A percentile compares a stretch with the other conserved stretches of the same genome.
These are phyloP conservation scores for Berberis thunbergii DNA, from an alignment of 164 flowering plant genomes.

Conservation along the genomic window DNA sequence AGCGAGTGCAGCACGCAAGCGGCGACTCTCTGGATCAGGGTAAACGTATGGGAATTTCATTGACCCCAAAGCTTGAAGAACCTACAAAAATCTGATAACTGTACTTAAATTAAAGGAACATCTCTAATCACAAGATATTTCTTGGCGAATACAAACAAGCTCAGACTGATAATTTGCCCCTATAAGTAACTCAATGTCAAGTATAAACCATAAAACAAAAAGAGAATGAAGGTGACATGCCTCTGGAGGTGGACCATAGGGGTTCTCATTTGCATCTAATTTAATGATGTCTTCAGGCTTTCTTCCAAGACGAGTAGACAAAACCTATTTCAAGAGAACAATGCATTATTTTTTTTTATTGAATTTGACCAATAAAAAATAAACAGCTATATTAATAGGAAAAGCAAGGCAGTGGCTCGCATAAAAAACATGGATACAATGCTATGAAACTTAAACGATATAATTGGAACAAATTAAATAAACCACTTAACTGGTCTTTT, in stretches of 20 bases:
- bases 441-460: too few species aligned
- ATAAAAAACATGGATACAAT: too few species aligned
- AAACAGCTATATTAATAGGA: too few species aligned
- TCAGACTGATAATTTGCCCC: too few species aligned
- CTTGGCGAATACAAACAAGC: not conserved
- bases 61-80: slow-evolving; percentile 69
- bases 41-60: slow-evolving; percentile 83
- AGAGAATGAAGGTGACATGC: slow-evolving; percentile 32
- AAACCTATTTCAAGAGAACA: slow-evolving; percentile 37
- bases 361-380: too few species aligned
- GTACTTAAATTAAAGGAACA: slow-evolving; percentile 13
- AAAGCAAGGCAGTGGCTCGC: too few species aligned
- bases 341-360: not conserved
- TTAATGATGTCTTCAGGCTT: slow-evolving; percentile 95
- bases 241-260: slow-evolving; percentile 99
- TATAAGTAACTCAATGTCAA: not conserved
- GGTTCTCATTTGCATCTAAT: slow-evolving; percentile 98
- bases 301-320: slow-evolving; percentile 82
- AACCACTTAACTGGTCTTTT: too few species aligned
- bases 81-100: slow-evolving; percentile 50
- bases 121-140: slow-evolving; percentile 2
- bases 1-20: slow-evolving; percentile 87
- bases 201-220: not conserved
- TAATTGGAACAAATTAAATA: too few species aligned
- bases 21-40: slow-evolving; percentile 94